Conservation (phyloP, 2,329 filamentous ascomycete species). For the Fusarium vanettenii region DNA sequence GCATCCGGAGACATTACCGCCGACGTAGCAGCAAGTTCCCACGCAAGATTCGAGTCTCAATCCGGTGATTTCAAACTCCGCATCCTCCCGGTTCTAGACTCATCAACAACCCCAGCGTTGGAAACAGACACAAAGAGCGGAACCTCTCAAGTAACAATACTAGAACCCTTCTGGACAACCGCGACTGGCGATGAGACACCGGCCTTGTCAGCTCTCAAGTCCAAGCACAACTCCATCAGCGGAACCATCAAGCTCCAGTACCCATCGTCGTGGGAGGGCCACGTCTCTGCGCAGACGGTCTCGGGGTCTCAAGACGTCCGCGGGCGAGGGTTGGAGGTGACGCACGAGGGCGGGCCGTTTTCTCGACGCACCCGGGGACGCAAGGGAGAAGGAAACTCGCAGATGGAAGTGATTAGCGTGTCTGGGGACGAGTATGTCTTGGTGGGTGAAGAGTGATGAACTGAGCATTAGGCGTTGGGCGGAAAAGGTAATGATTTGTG, state of each 20-base stretch:
- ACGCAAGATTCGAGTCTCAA: conserved; percentile 50
- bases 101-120: conserved; percentile 46
- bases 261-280: conserved; percentile 63
- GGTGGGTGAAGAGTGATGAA: conserved; percentile 26
- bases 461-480: conserved; percentile 8
- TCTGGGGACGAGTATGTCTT: conserved; percentile 46
- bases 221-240: conserved; percentile 58
- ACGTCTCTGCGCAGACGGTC: conserved; percentile 52
- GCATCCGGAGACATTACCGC: conserved; percentile 58
- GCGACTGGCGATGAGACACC: conserved; percentile 16
- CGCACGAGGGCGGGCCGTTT: conserved; percentile 46
- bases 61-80: conserved; percentile 56
- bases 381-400: conserved; percentile 56
- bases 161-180: conserved; percentile 57
- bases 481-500: background rate
- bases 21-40: conserved; percentile 53
- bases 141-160: conserved; percentile 50
- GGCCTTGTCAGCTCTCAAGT: conserved; percentile 51
- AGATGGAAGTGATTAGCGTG: conserved; percentile 46
- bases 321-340: conserved; percentile 58
- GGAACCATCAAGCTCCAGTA: conserved; percentile 57
- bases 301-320: conserved; percentile 53
- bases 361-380: conserved; percentile 49
- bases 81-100: conserved; percentile 58
- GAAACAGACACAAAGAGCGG: conserved; percentile 60